Evolutionary conservation across 305 asterid species (phyloP), one percentile per base, ranked within the genome.

Genomic region (Petunia hybrid): DNA sequence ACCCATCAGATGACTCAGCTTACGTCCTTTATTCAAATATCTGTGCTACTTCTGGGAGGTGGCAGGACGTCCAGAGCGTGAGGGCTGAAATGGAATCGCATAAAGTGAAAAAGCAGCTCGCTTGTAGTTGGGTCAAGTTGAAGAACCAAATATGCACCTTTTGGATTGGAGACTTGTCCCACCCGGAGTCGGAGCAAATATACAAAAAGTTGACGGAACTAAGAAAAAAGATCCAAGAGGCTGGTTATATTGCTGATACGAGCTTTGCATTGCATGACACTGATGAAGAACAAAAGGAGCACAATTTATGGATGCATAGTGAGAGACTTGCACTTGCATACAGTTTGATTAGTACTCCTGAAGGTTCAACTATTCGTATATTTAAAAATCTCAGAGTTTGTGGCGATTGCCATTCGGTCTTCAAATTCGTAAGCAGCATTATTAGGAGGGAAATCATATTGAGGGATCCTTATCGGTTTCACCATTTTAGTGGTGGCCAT

Each of bases 351-450:
- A 85, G 87, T 53, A 86, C 90, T 1, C 86, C 84, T 42, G 87
- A 88, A 85, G 91, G 97, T 55, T 87, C 90, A n/a, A 83, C 89
- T 14, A 90, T 94, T 77, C 81, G 97, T 55, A 89, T 94, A 60
- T 92, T 92, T 89, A 94, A 94, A 89, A 94, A 94, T 79, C 97
- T 94, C 56, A 92, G 97, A 22, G 98, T 92, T 35, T 94, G 97
- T 39, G 97, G 95, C 1, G 98, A 94, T 85, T 94, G 97, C 73
- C 98, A 94, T 85, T 85, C 94, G 7, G 95, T 94, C 57, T 94
- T 84, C 88, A 94, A 94, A 89, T 84, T 90, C 42, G 91, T 86
- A 51, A 93, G 98, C 83, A 82, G 87, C 61, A 65, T 91, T 40
- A 86, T 87, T 14, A 38, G 81, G 31, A 91, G 98, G 88, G 91